Evolutionary conservation across 192 early-diverging fungal genomes (phyloP), one percentile per base, ranked within the genome.

Genomic region (Funneliformis geosporum): DNA sequence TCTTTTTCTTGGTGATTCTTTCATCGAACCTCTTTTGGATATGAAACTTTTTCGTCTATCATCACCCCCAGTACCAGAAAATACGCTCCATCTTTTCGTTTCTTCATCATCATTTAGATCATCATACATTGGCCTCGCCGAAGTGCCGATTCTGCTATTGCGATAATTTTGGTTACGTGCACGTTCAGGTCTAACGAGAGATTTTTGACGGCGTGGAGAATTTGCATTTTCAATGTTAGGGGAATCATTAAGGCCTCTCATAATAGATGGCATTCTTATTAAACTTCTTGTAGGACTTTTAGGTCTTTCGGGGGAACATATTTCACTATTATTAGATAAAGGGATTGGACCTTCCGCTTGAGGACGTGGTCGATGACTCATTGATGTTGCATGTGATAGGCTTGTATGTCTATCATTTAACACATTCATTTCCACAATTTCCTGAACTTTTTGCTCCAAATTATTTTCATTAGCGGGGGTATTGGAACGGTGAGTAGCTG

Each of bases 151-250:
- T 64, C 84, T 81, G 75, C 84, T 87, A 75, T 86, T 85, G 55
- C 85, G 84, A 79, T 43, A 86, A 82, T 21, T 33, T 18, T 40
- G 16, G 21, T 83, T 61, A 12, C 60, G 86, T 33, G 90, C 90
- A 76, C 91, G 84, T 77, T 90, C 92, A 21, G 93, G 92, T 78
- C 91, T 85, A 67, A 92, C 88, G 2, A 94, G 88, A 65, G 93
- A 94, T 76, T 92, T 91, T 83, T 85, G 82, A 47, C 93, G 83
- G 39, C 55, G 50, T 33, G 70, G 40, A 39, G 27, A 21, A 40
- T 21, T 39, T n/a, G 21, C 12, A 21, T 8, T 42, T 40, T 33
- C 39, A 23, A 7, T 27, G 21, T 25, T 18, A 69, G 8, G 1
- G 14, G 12, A 16, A 67, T 40, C 9, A 55, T 55, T 55, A 55